These are phyloP conservation scores for Lactarius psammicola DNA, from an alignment of 768 basidiomycete species.

Conservation along the genomic window DNA sequence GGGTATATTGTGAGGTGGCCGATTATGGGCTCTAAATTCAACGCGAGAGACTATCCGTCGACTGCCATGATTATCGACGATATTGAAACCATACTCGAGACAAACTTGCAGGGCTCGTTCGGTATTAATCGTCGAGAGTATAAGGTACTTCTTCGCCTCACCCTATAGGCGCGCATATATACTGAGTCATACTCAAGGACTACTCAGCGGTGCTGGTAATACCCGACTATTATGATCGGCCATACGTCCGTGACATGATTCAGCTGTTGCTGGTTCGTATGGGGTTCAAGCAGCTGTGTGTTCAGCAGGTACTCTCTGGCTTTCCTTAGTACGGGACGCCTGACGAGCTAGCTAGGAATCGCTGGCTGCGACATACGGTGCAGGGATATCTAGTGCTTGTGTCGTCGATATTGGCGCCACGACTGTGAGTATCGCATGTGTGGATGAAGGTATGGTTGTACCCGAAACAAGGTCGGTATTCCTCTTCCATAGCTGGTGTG, in stretches of 20 bases:
- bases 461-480: conserved; percentile 74
- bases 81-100: conserved; percentile 64
- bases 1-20: conserved; percentile 83
- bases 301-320: conserved; percentile 68
- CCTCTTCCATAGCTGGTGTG: background rate
- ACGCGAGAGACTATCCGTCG: conserved; percentile 72
- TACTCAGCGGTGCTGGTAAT: conserved; percentile 87
- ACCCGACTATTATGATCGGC: conserved; percentile 86
- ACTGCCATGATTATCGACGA: conserved; percentile 72
- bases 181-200: conserved; percentile 48
- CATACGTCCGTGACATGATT: conserved; percentile 76
- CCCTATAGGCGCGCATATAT: conserved; percentile 6
- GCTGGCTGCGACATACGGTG: conserved; percentile 90
- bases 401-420: conserved; percentile 93
- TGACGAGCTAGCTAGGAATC: conserved; percentile 61
- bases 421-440: conserved; percentile 82
- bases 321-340: conserved; percentile 6
- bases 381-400: conserved; percentile 92
- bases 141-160: conserved; percentile 47
- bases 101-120: conserved; percentile 59
- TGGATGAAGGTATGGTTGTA: conserved; percentile 90
- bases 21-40: conserved; percentile 78
- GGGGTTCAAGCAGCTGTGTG: conserved; percentile 91
- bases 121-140: conserved; percentile 52
- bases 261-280: conserved; percentile 71